phyloP scores from a whole-genome alignment of 2,329 filamentous ascomycete genomes.

The Apiospora arundinis region DNA sequence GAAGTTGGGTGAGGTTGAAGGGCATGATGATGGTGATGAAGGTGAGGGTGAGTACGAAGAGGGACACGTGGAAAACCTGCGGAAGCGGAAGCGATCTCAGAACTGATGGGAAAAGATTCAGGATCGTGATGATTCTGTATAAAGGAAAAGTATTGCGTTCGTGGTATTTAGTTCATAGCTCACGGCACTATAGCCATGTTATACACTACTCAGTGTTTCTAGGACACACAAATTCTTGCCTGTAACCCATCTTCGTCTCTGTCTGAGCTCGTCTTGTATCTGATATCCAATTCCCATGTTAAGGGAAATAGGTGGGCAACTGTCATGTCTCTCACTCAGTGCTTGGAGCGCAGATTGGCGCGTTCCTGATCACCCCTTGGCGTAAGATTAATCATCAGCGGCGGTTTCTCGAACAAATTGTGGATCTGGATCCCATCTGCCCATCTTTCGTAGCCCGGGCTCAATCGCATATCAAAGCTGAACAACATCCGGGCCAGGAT shows the following conservation, averaged over 20 bases:
- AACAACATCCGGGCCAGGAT: conserved; percentile 45
- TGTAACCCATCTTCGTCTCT: background rate
- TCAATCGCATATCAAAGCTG: conserved; percentile 43
- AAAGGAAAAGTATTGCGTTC: too few species aligned
- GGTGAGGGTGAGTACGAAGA: too few species aligned
- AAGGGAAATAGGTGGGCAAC: background rate
- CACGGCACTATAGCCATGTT: background rate
- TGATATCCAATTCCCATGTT: too few species aligned
- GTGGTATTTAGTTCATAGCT: too few species aligned
- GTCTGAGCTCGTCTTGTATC: too few species aligned
- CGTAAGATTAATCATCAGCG: conserved; percentile 35
- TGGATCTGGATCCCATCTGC: conserved; percentile 34
- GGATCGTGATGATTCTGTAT: too few species aligned
- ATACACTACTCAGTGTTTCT: background rate
- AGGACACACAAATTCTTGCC: background rate
- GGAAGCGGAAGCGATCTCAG: too few species aligned
- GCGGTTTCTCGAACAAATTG: conserved; percentile 38
- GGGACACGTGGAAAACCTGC: too few species aligned
- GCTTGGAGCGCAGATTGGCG: background rate
- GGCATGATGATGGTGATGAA: too few species aligned
- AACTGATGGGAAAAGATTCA: too few species aligned
- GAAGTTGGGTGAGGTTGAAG: too few species aligned
- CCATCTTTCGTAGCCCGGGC: conserved; percentile 35
- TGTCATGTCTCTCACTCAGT: background rate
- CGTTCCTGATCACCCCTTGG: background rate